Evolutionary conservation across 2,329 filamentous ascomycete species (phyloP), one percentile per base, ranked within the genome.

Genomic region (Dothistroma pini): DNA sequence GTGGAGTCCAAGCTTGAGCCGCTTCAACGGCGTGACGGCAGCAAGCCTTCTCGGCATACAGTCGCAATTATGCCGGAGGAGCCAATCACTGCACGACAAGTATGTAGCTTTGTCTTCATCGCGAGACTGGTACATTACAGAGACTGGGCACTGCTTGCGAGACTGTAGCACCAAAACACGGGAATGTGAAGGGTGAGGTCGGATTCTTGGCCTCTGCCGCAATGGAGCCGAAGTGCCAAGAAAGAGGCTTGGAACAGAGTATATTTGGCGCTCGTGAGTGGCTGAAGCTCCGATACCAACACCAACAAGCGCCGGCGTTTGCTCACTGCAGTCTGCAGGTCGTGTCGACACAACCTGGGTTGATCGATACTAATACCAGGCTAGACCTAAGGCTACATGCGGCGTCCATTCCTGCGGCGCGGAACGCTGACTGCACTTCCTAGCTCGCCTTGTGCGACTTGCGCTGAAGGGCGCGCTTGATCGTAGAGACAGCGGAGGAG

Each of bases 231-330:
- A 53, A 35, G 51, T 32, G 31, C 51, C 51, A 29, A 34, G 29
- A 22, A 34, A 14, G 31, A 3, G 51, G 51, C 51, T 51, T 14
- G 25, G 48, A 29, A 51, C 48, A 19, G 29, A 19, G 29, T 25
- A 41, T n/a, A 1, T 32, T 44, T 14, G 38, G 34, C 25, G 55
- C 48, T 41, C n/a, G 44, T 41, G 48, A 58, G 56, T 58, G 56
- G 56, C 56, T 55, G 56, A 52, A 58, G 56, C 52, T 31, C 55
- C 50, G 11, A n/a, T 52, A 60, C 58, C 58, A 60, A 60, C 58
- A 60, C 53, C 52, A 56, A 55, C 52, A 55, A 38, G 48, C 56
- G 56, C 55, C 25, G 56, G 56, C 56, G 56, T 32, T 54, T 8
- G 31, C 22, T 48, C 21, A 56, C 54, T 49, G 54, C 54, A 53